Conservation (phyloP, 2,329 filamentous ascomycete genomes). For the Pseudocercospora ulei region DNA sequence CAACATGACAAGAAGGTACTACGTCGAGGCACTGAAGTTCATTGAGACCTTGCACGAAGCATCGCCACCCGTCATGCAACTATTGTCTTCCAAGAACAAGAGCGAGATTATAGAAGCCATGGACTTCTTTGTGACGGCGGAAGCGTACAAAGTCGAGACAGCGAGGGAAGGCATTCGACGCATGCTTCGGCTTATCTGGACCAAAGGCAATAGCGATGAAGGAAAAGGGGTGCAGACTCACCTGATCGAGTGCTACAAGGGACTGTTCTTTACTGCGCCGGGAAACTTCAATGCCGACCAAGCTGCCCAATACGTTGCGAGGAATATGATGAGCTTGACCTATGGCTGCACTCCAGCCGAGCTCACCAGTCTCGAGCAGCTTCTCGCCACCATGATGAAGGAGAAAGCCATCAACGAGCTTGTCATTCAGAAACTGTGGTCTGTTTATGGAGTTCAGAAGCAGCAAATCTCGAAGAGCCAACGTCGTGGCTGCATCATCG, state of each 20-base stretch:
- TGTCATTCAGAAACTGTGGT: constrained; percentile 89
- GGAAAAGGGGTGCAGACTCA: constrained; percentile 96
- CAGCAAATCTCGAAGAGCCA: constrained; percentile 87
- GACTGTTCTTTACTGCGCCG: constrained; percentile 91
- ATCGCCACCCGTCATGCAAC: constrained; percentile 69
- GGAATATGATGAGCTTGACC: constrained; percentile 98
- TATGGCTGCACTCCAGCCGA: constrained; percentile 93
- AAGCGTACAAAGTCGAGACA: constrained; percentile 92
- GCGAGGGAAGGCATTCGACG: constrained; percentile 84
- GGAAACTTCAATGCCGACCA: constrained; percentile 80
- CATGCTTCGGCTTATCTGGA: constrained; percentile 97
- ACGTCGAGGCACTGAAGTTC: constrained; percentile 84
- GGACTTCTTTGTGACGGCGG: constrained; percentile 92
- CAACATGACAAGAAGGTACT: constrained; percentile 79
- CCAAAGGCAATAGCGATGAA: constrained; percentile 97
- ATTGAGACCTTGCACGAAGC: constrained; percentile 83
- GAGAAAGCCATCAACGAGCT: constrained; percentile 73
- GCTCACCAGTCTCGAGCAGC: constrained; percentile 85
- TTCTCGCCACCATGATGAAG: constrained; percentile 97
- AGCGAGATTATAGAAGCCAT: constrained; percentile 98
- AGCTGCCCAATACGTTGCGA: constrained; percentile 85
- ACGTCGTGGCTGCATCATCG: constrained; percentile 85
- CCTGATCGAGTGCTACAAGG: constrained; percentile 91
- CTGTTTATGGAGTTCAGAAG: constrained; percentile 90
- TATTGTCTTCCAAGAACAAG: constrained; percentile 91